Percentiles rank a stretch among this genome's conserved stretches.
Evolutionary conservation across 352 stramenopile genomes (phyloP).

Genomic region (Phytophthora pini): DNA sequence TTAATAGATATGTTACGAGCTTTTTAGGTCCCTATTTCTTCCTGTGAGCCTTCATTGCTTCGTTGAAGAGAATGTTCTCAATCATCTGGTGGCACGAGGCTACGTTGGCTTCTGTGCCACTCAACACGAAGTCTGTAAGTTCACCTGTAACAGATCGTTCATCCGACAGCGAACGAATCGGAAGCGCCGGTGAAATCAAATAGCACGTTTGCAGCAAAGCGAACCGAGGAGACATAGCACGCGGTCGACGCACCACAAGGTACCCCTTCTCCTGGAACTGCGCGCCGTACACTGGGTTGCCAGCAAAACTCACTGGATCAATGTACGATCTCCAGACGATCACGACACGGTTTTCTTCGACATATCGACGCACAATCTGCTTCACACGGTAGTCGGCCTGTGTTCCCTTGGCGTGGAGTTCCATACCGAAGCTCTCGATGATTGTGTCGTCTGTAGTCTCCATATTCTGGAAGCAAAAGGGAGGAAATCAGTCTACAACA

Average conservation of each 20-base stretch:
- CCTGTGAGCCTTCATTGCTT: conserved; percentile 39
- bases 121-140: conserved; percentile 52
- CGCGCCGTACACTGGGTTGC: conserved; percentile 42
- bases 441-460: conserved; percentile 59
- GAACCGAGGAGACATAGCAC: conserved; percentile 36
- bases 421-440: conserved; percentile 64
- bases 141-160: conserved; percentile 34
- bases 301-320: conserved; percentile 60
- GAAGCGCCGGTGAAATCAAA: conserved; percentile 59
- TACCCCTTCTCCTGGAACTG: conserved; percentile 67
- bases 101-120: conserved; percentile 43
- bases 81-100: conserved; percentile 57
- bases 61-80: conserved; percentile 55
- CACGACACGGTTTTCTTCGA: conserved; percentile 55
- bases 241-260: conserved; percentile 53
- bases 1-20: conserved; percentile 28
- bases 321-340: conserved; percentile 67
- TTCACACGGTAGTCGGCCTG: conserved; percentile 60
- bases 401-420: conserved; percentile 58
- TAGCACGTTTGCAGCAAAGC: conserved; percentile 63
- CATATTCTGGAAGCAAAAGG: conserved; percentile 21
- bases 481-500: conserved; percentile 3
- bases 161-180: conserved; percentile 32
- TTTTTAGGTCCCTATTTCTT: conserved; percentile 6
- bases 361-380: conserved; percentile 58